Evolutionary conservation across 345 rosid species (phyloP).

Genomic region (Pugionium cornutum): DNA sequence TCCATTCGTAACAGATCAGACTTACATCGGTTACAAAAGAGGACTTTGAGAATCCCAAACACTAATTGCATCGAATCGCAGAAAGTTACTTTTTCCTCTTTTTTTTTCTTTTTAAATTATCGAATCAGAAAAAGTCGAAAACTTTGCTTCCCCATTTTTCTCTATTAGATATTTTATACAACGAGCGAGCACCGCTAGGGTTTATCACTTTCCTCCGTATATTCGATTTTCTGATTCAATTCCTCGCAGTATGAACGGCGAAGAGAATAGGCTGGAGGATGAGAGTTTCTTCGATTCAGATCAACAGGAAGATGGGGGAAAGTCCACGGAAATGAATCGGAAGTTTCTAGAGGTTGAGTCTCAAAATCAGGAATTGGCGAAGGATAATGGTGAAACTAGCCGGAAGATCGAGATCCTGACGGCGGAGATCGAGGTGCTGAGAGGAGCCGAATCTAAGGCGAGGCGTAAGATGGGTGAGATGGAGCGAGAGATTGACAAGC

Average conservation of each 20-base stretch:
- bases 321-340: constrained; percentile 39
- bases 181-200: too few species aligned
- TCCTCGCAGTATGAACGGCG: constrained; percentile 41
- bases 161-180: too few species aligned
- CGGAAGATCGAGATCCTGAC: constrained; percentile 39
- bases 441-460: constrained; percentile 42
- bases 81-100: too few species aligned
- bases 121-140: too few species aligned
- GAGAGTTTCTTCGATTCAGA: constrained; percentile 47
- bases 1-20: too few species aligned
- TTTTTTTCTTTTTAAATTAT: too few species aligned
- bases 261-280: constrained; percentile 35
- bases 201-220: background rate
- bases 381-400: constrained; percentile 44
- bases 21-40: too few species aligned
- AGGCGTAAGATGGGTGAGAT: constrained; percentile 44
- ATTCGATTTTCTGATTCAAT: background rate
- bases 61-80: too few species aligned
- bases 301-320: constrained; percentile 35
- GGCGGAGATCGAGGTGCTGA: constrained; percentile 50
- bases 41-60: too few species aligned
- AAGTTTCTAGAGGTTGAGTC: constrained; percentile 56
- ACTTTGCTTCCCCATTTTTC: too few species aligned
- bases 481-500: constrained; percentile 51
- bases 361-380: constrained; percentile 48